Base-by-base conservation (phyloP, 139 green algal genomes). In the Tetradesmus lagerheimii region DNA sequence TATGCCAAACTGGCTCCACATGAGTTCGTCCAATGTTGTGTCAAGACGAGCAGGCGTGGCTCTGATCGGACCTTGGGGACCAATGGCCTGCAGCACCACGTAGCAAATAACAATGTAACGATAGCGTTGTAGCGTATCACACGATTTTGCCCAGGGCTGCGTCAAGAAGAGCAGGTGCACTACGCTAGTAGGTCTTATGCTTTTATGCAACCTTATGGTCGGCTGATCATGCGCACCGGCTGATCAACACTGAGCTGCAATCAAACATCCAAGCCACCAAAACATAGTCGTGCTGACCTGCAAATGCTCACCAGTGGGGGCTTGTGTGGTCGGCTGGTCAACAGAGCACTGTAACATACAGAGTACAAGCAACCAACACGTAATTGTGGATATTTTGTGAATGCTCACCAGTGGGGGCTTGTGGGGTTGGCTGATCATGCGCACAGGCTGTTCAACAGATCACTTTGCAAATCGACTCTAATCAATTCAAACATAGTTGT, bases 1-100 rank as follows among this genome's bases (percentile, higher is more conserved):
- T 38, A 80, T 74, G 62, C 53, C 76, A 41, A 91, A 78, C 78
- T 91, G 87, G 20, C 50, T 50, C 87, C 87, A 91, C 87, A 91
- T 87, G 27, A 91, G 87, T 76, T 86, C 53, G 50, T 91, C 87
- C 38, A 91, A 34, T 57, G 87, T 79, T 27, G 77, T 23, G 64
- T 91, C 78, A 25, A 91, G 78, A 6, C 57, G 66, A 8, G 37
- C 25, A 16, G 18, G 76, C 1, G 78, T 4, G 12, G 87, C 41
- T n/a, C 57, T n/a, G 4, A 86, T 35, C 18, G 50, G 38, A 2
- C 87, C 85, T 11, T 84, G 78, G 1, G 77, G 78, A 15, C 57
- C 38, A 34, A 74, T 50, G 18, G 47, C 57, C 76, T 86, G 87
- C n/a, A n/a, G n/a, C n/a, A n/a, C n/a, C n/a, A n/a, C n/a, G n/a